Percentiles rank a stretch among this genome's conserved stretches.
Conservation (phyloP, 305 asterid species). For the Striga hermonthica region DNA sequence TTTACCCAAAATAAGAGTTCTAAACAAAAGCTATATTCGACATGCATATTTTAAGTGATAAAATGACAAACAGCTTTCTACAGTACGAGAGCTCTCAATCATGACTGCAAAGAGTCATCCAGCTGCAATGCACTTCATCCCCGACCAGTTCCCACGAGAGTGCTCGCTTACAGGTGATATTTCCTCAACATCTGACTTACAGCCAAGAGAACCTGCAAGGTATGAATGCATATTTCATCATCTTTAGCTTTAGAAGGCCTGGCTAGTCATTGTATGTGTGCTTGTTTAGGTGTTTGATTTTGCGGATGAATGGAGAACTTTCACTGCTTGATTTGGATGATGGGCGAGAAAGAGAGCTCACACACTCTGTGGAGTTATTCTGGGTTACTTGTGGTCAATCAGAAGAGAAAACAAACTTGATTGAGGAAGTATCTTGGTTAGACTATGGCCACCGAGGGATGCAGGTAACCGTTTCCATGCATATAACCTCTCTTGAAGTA, state of each 20-base stretch:
- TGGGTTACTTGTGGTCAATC: slow-evolving; percentile 99
- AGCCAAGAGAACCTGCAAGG: slow-evolving; percentile 82
- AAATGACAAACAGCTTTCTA: slow-evolving; percentile 99
- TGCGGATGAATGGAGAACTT: slow-evolving; percentile 94
- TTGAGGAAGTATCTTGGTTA: slow-evolving; percentile 98
- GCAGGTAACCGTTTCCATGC: slow-evolving; percentile 71
- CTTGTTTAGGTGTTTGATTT: slow-evolving; percentile 68
- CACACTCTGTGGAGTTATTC: slow-evolving; percentile 91
- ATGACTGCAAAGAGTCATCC: slow-evolving; percentile 99
- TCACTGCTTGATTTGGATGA: slow-evolving; percentile 98
- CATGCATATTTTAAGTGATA: slow-evolving; percentile 85
- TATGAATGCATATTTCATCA: slow-evolving; percentile 35
- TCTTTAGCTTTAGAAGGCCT: slow-evolving; percentile 28
- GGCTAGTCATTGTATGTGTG: slow-evolving; percentile 31
- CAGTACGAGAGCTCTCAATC: slow-evolving; percentile 99
- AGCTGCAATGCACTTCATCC: slow-evolving; percentile 90
- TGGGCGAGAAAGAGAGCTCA: slow-evolving; percentile 95
- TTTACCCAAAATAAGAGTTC: slow-evolving; percentile 32
- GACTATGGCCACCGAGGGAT: slow-evolving; percentile 98
- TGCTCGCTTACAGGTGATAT: slow-evolving; percentile 42
- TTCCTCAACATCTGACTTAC: slow-evolving; percentile 51
- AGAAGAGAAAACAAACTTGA: slow-evolving; percentile 88
- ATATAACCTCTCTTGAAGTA: slow-evolving; percentile 24
- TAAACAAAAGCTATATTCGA: slow-evolving; percentile 34
- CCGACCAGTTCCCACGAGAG: slow-evolving; percentile 77